These are phyloP conservation scores for Yamagishiella unicocca DNA, from an alignment of 139 green algal genomes.

Conservation along the genomic window DNA sequence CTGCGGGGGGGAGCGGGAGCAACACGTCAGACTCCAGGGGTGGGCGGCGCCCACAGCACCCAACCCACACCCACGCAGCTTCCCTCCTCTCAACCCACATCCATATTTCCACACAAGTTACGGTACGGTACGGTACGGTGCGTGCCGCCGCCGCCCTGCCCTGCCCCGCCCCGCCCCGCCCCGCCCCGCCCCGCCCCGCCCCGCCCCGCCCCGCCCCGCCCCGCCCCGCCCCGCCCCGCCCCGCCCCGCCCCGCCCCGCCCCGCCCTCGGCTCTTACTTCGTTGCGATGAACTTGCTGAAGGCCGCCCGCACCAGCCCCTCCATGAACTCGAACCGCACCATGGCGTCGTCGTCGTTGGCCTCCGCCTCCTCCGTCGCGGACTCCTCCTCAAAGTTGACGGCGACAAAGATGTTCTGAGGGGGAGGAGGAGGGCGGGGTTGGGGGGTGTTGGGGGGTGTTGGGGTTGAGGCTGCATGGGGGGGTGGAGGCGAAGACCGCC, in stretches of 20 bases:
- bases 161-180: too few species aligned
- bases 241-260: neutral
- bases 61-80: too few species aligned
- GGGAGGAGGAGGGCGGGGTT: neutral
- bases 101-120: too few species aligned
- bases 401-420: slow-evolving; percentile 61
- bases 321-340: slow-evolving; percentile 68
- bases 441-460: too few species aligned
- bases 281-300: slow-evolving; percentile 63
- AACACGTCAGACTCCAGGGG: too few species aligned
- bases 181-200: neutral
- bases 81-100: too few species aligned
- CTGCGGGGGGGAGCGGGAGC: neutral
- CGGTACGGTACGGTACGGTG: too few species aligned
- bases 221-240: neutral
- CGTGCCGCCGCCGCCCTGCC: too few species aligned
- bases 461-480: too few species aligned
- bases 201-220: neutral
- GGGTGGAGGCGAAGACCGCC: too few species aligned
- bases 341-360: slow-evolving; percentile 69
- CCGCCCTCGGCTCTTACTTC: slow-evolving; percentile 13
- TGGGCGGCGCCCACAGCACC: too few species aligned
- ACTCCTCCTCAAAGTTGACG: slow-evolving; percentile 70
- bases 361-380: slow-evolving; percentile 36
- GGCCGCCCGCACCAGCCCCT: slow-evolving; percentile 58